Percentiles rank a stretch among this genome's conserved stretches.
phyloP scores from a whole-genome alignment of 2,329 filamentous ascomycete genomes.

The Triangularia setosa region DNA sequence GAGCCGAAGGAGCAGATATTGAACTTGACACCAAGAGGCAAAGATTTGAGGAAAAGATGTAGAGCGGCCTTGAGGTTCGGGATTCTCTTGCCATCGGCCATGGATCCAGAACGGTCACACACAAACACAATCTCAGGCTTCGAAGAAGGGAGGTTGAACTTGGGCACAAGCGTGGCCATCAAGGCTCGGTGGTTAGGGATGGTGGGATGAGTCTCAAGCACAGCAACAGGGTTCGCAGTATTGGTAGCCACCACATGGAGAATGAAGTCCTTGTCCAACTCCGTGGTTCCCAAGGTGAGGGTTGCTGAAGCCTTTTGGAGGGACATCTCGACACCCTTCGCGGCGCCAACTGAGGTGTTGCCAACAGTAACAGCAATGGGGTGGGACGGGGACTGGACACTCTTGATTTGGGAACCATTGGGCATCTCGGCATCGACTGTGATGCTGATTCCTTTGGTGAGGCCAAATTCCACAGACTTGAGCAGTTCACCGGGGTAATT shows the following conservation, averaged over 20 bases:
- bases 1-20: slow-evolving; percentile 67
- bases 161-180: slow-evolving; percentile 68
- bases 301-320: slow-evolving; percentile 60
- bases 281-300: slow-evolving; percentile 47
- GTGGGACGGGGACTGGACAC: slow-evolving; percentile 64
- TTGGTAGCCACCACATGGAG: slow-evolving; percentile 60
- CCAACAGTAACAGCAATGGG: slow-evolving; percentile 64
- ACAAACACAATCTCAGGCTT: slow-evolving; percentile 66
- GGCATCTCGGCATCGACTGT: slow-evolving; percentile 58
- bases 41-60: slow-evolving; percentile 61
- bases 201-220: slow-evolving; percentile 62
- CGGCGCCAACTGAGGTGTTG: slow-evolving; percentile 43
- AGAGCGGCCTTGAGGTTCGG: slow-evolving; percentile 51
- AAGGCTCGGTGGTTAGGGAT: slow-evolving; percentile 60
- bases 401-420: slow-evolving; percentile 52
- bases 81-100: slow-evolving; percentile 48
- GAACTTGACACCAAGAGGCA: slow-evolving; percentile 62
- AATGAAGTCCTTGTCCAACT: slow-evolving; percentile 63
- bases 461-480: slow-evolving; percentile 13
- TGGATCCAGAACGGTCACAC: slow-evolving; percentile 68
- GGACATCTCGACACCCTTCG: slow-evolving; percentile 43
- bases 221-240: slow-evolving; percentile 56
- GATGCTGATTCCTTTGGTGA: slow-evolving; percentile 46
- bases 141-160: slow-evolving; percentile 57
- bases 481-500: slow-evolving; percentile 37